phyloP scores from a whole-genome alignment of 495 filamentous ascomycete species.

The Delitschia confertaspora region DNA sequence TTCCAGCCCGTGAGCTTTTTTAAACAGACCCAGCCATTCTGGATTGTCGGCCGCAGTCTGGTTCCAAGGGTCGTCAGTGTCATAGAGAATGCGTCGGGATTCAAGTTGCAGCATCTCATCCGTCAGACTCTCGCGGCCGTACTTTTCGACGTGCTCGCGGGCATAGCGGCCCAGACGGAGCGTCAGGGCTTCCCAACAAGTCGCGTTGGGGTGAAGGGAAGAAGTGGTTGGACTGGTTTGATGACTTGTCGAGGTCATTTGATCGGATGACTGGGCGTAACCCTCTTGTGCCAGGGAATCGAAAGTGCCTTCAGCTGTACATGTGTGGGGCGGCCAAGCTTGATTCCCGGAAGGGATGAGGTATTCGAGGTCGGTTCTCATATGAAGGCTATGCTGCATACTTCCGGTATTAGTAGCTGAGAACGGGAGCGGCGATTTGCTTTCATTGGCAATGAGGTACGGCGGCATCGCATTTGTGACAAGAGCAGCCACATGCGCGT shows the following conservation, averaged over 20 bases:
- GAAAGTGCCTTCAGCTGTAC: too few species aligned
- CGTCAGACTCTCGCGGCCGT: constrained; percentile 21
- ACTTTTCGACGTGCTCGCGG: constrained; percentile 26
- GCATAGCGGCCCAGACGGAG: constrained; percentile 34
- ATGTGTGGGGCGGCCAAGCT: too few species aligned
- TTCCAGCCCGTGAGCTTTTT: constrained; percentile 32
- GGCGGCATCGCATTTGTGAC: constrained; percentile 39
- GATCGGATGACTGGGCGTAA: background rate
- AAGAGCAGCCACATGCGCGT: constrained; percentile 31
- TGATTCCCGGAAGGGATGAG: too few species aligned
- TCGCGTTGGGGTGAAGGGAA: constrained; percentile 18
- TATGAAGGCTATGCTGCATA: constrained; percentile 10
- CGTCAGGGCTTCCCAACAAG: constrained; percentile 39
- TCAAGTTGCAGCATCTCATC: constrained; percentile 35
- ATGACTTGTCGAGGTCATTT: too few species aligned
- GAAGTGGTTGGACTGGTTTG: background rate
- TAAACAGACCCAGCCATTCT: constrained; percentile 38
- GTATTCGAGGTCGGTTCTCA: constrained; percentile 16
- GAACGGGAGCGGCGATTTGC: constrained; percentile 32
- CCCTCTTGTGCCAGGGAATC: background rate
- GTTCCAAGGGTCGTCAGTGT: constrained; percentile 36
- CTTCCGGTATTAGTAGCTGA: constrained; percentile 30
- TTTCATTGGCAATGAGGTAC: constrained; percentile 36
- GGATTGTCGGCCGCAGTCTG: constrained; percentile 38
- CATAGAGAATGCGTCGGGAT: constrained; percentile 34